Conservation (phyloP, 768 basidiomycete genomes). For the Amanita rimosa region DNA sequence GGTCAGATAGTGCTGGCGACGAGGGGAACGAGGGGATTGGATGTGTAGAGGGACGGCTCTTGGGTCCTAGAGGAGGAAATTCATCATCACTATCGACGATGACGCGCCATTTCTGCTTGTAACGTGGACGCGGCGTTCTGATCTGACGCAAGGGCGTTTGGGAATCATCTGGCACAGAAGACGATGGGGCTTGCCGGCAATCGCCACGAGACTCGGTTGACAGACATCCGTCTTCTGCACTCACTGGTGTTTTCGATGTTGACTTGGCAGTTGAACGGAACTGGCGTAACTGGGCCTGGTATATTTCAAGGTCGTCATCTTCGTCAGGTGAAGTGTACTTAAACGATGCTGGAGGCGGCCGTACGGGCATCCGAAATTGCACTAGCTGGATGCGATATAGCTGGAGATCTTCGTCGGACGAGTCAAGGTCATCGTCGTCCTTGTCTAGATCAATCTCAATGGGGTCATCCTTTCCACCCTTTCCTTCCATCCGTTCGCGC, state of each 20-base stretch:
- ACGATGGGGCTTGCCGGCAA: no score
- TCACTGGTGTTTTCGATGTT: background rate
- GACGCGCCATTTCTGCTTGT: background rate
- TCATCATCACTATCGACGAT: background rate
- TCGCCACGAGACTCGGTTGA: background rate
- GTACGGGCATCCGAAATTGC: background rate
- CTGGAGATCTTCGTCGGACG: slow-evolving; percentile 38
- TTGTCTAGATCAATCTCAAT: slow-evolving; percentile 28
- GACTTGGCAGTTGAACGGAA: background rate
- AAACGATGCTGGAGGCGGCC: background rate
- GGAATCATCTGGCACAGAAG: no score
- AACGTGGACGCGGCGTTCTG: background rate
- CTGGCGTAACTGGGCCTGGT: background rate
- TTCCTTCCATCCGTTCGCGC: slow-evolving; percentile 45
- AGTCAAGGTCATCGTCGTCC: slow-evolving; percentile 20
- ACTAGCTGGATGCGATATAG: background rate
- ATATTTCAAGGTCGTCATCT: background rate
- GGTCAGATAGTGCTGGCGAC: background rate
- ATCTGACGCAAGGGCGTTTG: no score
- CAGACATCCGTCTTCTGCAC: background rate
- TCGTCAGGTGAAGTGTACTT: background rate
- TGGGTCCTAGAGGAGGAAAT: background rate
- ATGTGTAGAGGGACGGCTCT: no score
- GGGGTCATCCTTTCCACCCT: slow-evolving; percentile 25
- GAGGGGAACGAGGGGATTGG: background rate